Evolutionary conservation across 208 protist species (phyloP), one percentile per base, ranked within the genome.

Genomic region (Plasmodiophora brassicae): DNA sequence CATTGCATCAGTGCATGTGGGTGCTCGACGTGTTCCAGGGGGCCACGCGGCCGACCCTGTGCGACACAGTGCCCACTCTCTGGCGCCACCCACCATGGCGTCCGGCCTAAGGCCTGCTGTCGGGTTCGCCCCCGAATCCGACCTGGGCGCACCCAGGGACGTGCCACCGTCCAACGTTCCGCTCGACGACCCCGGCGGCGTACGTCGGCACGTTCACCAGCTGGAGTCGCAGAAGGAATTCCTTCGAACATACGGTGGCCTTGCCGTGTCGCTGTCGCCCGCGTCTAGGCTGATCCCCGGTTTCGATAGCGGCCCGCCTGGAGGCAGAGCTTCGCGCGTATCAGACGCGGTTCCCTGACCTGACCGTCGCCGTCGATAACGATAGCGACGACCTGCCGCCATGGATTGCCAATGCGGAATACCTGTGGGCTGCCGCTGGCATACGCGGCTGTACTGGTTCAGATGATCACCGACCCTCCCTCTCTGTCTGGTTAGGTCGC

Each of bases 301-400:
- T 78, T 5, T n/a, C n/a, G n/a, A n/a, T 38, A 78, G 65, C 65
- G 5, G 65, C 65, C 20, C 5, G 65, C 32, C n/a, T 78, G 5
- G 65, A 78, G 41, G 65, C 65, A 5, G 65, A 78, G n/a, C n/a
- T 78, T 14, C 32, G n/a, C 32, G 65, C 65, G 10, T 78, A 78
- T 32, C 65, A 78, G 41, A 78, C n/a, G 14, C 32, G 41, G 41
- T 32, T 78, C n/a, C 65, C 65, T 78, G 65, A 38, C n/a, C 32
- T 78, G 5, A 5, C 41, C 14, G n/a, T 32, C 14, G n/a, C 65
- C 32, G n/a, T 78, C 14, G 65, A 78, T 5, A 78, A 78, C n/a
- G 65, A 78, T 32, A 78, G 41, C 65, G 65, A 78, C 41, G 65
- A 78, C n/a, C n/a, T 78, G n/a, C 32, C 65, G 65, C 65, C 65